Percentiles rank a stretch among this genome's conserved stretches.
Conservation (phyloP, 192 early-diverging fungal species). For the Backusella westeae region DNA sequence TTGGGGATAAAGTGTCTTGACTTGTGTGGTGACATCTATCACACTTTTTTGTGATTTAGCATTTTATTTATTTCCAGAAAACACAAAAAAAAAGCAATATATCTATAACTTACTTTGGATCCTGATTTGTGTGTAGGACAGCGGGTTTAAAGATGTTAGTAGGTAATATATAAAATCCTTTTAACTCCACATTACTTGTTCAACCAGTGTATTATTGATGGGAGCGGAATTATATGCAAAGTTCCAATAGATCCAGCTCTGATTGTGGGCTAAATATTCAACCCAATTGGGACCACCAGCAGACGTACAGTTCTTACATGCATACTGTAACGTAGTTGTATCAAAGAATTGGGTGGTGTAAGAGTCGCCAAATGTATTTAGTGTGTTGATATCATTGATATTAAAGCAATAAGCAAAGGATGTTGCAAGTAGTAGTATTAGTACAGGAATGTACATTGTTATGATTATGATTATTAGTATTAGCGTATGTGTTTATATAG, state of each 20-base stretch:
- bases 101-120: not conserved
- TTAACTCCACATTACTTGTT: slow-evolving; percentile 6
- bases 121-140: not conserved
- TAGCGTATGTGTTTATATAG: not conserved
- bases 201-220: not conserved
- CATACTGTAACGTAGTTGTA: not conserved
- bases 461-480: not conserved
- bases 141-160: not conserved
- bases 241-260: slow-evolving; percentile 1
- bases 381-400: slow-evolving; percentile 12
- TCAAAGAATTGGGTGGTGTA: slow-evolving; percentile 17
- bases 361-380: slow-evolving; percentile 20
- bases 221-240: slow-evolving; percentile 26
- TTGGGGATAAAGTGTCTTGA: slow-evolving; percentile 8
- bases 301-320: slow-evolving; percentile 9
- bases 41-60: not conserved
- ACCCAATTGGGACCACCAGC: slow-evolving; percentile 23
- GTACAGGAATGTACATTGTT: not conserved
- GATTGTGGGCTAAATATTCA: slow-evolving; percentile 5
- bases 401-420: not conserved
- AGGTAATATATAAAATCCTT: not conserved
- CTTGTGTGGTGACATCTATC: slow-evolving; percentile 16
- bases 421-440: not conserved
- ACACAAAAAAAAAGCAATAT: not conserved
- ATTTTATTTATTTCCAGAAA: slow-evolving; percentile 5